phyloP scores from a whole-genome alignment of 768 basidiomycete species.

The Boletus reticuloceps region DNA sequence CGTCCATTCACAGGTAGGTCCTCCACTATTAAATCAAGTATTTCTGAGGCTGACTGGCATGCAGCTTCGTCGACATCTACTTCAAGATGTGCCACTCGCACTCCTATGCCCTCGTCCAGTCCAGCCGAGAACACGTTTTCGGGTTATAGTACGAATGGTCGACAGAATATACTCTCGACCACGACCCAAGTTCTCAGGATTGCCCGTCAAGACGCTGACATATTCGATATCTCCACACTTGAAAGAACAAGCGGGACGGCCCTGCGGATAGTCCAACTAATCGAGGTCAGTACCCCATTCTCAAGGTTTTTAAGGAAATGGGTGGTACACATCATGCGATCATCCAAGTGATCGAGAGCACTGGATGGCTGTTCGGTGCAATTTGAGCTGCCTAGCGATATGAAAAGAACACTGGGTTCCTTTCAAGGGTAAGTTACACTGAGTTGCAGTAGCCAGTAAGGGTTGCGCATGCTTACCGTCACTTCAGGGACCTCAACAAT shows the following conservation, averaged over 20 bases:
- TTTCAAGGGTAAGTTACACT: conserved; percentile 5
- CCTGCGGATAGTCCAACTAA: conserved; percentile 4
- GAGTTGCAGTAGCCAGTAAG: too few species aligned
- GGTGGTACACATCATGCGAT: conserved; percentile 14
- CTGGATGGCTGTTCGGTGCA: conserved; percentile 10
- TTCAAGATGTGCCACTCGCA: background rate
- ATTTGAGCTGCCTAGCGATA: background rate
- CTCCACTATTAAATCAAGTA: background rate
- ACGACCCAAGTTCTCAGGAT: conserved; percentile 5
- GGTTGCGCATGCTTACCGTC: background rate
- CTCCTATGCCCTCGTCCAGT: background rate
- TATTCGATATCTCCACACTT: background rate
- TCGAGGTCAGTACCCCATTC: conserved; percentile 5
- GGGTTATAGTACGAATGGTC: background rate
- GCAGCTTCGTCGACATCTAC: background rate
- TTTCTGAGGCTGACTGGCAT: background rate
- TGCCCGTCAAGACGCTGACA: conserved; percentile 3
- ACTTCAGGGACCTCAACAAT: conserved; percentile 5
- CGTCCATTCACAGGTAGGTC: background rate
- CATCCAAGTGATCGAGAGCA: conserved; percentile 8
- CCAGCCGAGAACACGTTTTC: background rate
- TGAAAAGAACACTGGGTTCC: background rate
- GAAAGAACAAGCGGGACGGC: conserved; percentile 3
- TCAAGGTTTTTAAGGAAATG: conserved; percentile 4
- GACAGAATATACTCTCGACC: background rate